phyloP scores from a whole-genome alignment of 352 stramenopile species.

The Phytophthora crassamura region DNA sequence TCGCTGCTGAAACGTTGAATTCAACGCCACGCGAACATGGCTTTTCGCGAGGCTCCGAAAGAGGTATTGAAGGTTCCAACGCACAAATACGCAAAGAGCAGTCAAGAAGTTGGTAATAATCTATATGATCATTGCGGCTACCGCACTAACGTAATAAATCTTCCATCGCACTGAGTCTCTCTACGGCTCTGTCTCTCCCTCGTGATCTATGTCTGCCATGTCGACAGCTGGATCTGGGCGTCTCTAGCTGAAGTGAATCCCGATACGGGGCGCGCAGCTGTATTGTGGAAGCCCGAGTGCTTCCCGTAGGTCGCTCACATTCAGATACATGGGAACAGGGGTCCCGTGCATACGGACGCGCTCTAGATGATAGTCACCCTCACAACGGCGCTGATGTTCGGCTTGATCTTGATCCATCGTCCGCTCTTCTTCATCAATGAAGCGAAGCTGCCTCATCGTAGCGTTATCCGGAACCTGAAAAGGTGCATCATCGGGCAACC shows the following conservation, averaged over 20 bases:
- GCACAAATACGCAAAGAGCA: constrained; percentile 2
- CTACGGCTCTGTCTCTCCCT: too few relatives aligned
- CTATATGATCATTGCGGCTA: too few relatives aligned
- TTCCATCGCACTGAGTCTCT: too few relatives aligned
- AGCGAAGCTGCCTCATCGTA: constrained; percentile 2
- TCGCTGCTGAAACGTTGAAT: constrained; percentile 4
- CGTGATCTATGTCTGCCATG: too few relatives aligned
- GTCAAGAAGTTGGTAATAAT: constrained; percentile 1
- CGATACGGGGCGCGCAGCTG: constrained; percentile 3
- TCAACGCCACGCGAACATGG: too few relatives aligned
- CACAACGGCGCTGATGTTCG: background rate
- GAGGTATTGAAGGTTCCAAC: constrained; percentile 3
- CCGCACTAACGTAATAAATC: too few relatives aligned
- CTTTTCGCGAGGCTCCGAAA: background rate
- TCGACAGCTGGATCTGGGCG: background rate
- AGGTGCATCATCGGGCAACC: background rate
- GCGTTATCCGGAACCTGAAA: background rate
- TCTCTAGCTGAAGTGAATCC: background rate
- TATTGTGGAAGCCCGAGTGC: constrained; percentile 4
- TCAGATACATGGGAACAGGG: background rate
- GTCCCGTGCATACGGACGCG: background rate
- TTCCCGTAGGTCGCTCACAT: background rate
- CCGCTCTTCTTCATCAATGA: background rate
- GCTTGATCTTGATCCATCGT: constrained; percentile 1
- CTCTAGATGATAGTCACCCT: background rate